Conservation (phyloP, 2,329 filamentous ascomycete genomes). For the Myriangium duriaei region DNA sequence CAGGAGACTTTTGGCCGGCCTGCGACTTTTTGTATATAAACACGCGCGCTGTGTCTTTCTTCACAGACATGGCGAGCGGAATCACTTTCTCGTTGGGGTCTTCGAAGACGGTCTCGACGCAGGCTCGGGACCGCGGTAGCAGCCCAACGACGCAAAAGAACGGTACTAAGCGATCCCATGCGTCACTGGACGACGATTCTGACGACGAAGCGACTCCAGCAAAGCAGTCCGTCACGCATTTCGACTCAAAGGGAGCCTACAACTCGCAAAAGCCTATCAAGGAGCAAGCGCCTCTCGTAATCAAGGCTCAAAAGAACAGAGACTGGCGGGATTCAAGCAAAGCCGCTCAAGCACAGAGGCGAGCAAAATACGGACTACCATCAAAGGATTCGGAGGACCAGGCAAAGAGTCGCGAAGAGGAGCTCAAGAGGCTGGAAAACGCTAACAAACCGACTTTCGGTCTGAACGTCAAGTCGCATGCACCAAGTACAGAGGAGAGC, state of each 20-base stretch:
- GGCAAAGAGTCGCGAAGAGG: conserved; percentile 14
- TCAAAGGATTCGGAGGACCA: conserved; percentile 33
- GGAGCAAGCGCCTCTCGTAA: conserved; percentile 40
- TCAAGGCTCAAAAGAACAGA: conserved; percentile 45
- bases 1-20: too few relatives aligned
- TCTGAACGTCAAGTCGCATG: conserved; percentile 36
- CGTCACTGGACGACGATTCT: conserved; percentile 24
- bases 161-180: conserved; percentile 30
- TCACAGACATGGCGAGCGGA: background rate
- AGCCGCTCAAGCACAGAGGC: conserved; percentile 27
- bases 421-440: conserved; percentile 17
- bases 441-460: conserved; percentile 38
- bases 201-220: conserved; percentile 49
- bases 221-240: conserved; percentile 40
- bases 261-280: conserved; percentile 25
- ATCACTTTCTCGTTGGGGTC: background rate
- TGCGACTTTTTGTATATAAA: too few relatives aligned
- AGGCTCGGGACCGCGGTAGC: background rate
- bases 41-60: too few relatives aligned
- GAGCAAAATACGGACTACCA: conserved; percentile 47
- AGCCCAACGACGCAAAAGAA: conserved; percentile 12
- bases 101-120: background rate
- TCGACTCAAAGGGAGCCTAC: conserved; percentile 42
- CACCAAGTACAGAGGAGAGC: conserved; percentile 18
- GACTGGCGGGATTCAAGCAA: conserved; percentile 47